These are phyloP conservation scores for Chlamydomonas urium DNA, from an alignment of 139 green algal genomes.

Conservation along the genomic window DNA sequence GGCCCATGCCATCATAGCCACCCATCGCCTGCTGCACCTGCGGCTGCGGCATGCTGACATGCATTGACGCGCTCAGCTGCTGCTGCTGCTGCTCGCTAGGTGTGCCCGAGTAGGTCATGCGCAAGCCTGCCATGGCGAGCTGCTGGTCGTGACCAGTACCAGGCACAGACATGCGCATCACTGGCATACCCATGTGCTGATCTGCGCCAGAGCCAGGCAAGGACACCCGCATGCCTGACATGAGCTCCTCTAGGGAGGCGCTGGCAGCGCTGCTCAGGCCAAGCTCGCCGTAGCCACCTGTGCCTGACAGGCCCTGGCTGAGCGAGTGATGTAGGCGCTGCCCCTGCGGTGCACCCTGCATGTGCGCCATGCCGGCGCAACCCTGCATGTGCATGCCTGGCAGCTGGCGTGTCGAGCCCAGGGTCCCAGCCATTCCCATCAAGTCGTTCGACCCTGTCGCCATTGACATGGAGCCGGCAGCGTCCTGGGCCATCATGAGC, in stretches of 20 bases:
- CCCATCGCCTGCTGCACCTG: slow-evolving; percentile 9
- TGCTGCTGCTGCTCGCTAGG: background rate
- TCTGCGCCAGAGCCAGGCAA: background rate
- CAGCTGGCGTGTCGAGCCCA: no score
- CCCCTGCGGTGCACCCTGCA: background rate
- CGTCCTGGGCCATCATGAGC: slow-evolving; percentile 35
- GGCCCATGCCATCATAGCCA: background rate
- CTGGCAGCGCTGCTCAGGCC: background rate
- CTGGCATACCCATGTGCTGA: background rate
- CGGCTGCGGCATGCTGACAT: background rate
- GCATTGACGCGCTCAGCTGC: background rate
- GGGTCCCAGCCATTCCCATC: no score
- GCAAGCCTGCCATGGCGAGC: background rate
- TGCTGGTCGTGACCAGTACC: background rate
- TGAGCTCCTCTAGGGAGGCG: background rate
- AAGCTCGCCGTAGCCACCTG: background rate
- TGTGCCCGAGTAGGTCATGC: background rate
- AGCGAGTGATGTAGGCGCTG: background rate
- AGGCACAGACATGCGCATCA: background rate
- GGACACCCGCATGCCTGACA: background rate
- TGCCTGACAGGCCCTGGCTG: background rate
- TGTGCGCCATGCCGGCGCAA: background rate
- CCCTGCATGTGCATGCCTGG: no score
- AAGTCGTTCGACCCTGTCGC: background rate
- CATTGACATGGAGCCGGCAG: slow-evolving; percentile 3